These are phyloP conservation scores for Rhizoctonia solani DNA, from an alignment of 1,284 basidiomycete species.

Conservation along the genomic window DNA sequence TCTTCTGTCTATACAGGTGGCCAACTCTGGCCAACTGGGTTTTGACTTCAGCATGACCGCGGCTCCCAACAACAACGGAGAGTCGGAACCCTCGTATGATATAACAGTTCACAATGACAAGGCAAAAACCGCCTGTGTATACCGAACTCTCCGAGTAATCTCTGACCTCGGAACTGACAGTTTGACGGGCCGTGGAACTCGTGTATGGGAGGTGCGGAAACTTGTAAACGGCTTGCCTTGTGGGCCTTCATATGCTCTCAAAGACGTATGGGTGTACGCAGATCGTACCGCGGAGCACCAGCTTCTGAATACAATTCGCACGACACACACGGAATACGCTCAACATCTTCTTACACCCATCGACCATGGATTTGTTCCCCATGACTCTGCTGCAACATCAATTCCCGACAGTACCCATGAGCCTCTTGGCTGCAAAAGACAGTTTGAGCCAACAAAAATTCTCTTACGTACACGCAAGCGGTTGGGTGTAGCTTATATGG, in stretches of 20 bases:
- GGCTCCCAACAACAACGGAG: background rate
- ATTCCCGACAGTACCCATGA: too few species aligned
- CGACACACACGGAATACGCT: background rate
- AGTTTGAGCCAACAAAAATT: too few species aligned
- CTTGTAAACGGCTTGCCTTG: background rate
- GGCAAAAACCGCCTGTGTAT: background rate
- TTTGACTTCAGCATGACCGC: background rate
- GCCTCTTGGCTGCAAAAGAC: too few species aligned
- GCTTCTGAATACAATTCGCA: background rate
- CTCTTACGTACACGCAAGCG: too few species aligned
- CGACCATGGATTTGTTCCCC: background rate
- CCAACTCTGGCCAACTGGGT: background rate
- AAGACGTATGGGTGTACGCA: conserved; percentile 1
- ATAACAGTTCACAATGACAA: background rate
- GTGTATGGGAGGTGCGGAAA: conserved; percentile 16
- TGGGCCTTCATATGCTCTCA: conserved; percentile 5
- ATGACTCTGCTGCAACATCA: too few species aligned
- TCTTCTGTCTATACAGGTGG: background rate
- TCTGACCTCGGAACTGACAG: background rate
- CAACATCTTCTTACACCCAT: background rate
- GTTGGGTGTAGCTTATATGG: too few species aligned
- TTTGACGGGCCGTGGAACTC: conserved; percentile 17
- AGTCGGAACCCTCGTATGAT: conserved; percentile 1
- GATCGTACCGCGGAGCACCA: background rate
- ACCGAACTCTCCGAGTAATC: background rate